Evolutionary conservation across 371 early-diverging fungal genomes (phyloP).

Genomic region (Coemansia sp.): DNA sequence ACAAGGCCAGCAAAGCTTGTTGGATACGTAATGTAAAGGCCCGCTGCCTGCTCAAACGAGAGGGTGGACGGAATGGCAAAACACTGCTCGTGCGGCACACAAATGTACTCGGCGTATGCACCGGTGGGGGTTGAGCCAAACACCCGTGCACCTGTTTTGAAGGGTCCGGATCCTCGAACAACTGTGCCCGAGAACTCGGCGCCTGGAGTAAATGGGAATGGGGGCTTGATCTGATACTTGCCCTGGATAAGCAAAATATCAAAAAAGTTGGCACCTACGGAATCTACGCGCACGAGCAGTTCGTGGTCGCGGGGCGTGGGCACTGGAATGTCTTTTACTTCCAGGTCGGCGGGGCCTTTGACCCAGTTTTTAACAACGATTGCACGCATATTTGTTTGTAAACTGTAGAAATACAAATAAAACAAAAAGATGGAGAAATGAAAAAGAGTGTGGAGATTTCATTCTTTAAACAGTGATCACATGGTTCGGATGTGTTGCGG

Average conservation of each 20-base stretch:
- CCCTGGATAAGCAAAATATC: slow-evolving; percentile 86
- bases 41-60: slow-evolving; percentile 76
- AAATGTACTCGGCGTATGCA: slow-evolving; percentile 72
- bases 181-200: slow-evolving; percentile 71
- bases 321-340: slow-evolving; percentile 61
- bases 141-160: slow-evolving; percentile 73
- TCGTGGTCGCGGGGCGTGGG: slow-evolving; percentile 60
- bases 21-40: slow-evolving; percentile 78
- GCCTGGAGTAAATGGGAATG: slow-evolving; percentile 82
- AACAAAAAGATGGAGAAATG: background rate
- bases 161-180: slow-evolving; percentile 50
- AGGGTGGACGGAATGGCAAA: slow-evolving; percentile 68
- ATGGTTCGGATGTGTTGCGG: background rate
- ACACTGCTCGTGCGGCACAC: slow-evolving; percentile 54
- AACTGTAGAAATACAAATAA: background rate
- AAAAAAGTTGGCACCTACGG: slow-evolving; percentile 79
- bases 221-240: slow-evolving; percentile 80
- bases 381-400: slow-evolving; percentile 61
- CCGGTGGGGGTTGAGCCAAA: slow-evolving; percentile 68
- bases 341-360: slow-evolving; percentile 68
- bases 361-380: slow-evolving; percentile 72
- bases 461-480: background rate
- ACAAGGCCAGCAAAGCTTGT: slow-evolving; percentile 78
- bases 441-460: background rate
- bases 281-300: slow-evolving; percentile 70